Percentiles rank a stretch among this genome's conserved stretches.
Conservation (phyloP, 2,329 filamentous ascomycete genomes). For the Zymoseptoria crescenta region DNA sequence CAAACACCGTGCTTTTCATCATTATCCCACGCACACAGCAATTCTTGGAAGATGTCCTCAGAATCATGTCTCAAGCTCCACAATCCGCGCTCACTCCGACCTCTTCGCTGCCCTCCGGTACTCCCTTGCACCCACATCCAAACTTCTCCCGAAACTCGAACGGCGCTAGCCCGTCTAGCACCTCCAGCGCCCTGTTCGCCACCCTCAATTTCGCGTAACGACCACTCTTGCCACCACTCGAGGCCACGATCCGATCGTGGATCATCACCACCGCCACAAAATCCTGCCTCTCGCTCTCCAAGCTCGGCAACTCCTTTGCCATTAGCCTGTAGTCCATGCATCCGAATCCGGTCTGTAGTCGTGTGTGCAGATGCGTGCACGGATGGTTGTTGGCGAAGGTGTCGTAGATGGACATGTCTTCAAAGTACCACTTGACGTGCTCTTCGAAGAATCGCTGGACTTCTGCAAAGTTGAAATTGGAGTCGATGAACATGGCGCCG, state of each 20-base stretch:
- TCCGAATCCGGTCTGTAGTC: conserved; percentile 55
- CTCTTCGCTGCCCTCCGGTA: conserved; percentile 1
- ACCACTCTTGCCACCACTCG: conserved; percentile 52
- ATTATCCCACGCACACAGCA: neutral
- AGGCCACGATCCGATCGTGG: conserved; percentile 61
- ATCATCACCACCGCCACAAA: conserved; percentile 69
- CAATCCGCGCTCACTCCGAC: neutral
- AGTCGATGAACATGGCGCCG: conserved; percentile 87
- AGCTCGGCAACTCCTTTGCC: conserved; percentile 43
- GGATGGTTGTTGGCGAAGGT: conserved; percentile 81
- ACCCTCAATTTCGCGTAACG: conserved; percentile 66
- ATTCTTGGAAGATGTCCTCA: neutral
- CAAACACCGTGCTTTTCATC: neutral
- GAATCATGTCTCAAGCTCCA: neutral
- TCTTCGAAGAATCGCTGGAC: conserved; percentile 71
- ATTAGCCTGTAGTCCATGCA: conserved; percentile 57
- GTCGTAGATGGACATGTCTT: conserved; percentile 81
- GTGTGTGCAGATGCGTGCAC: conserved; percentile 57
- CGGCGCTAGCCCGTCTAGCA: conserved; percentile 43
- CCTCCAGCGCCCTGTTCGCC: conserved; percentile 51
- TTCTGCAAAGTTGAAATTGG: conserved; percentile 64
- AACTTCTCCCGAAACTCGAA: conserved; percentile 54
- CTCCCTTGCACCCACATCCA: conserved; percentile 53
- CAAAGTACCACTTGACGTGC: conserved; percentile 70
- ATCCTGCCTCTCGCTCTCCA: conserved; percentile 37